Percentiles rank a stretch among this genome's conserved stretches.
Conservation (phyloP, 495 filamentous ascomycete genomes). For the Aspergillus taichungensis region DNA sequence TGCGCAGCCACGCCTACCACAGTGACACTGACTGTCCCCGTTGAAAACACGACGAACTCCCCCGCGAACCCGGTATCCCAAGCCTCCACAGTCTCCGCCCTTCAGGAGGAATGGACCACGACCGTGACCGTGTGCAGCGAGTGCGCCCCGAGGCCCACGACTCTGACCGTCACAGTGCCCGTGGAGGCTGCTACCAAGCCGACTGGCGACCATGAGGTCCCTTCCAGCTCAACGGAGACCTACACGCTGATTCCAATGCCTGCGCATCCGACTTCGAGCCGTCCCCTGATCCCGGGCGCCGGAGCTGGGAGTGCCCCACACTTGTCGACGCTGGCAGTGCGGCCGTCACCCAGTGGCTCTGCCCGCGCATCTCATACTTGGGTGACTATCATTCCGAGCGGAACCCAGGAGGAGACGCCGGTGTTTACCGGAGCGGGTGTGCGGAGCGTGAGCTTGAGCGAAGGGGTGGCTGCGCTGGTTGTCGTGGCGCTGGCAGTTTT, state of each 20-base stretch:
- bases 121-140: constrained; percentile 32
- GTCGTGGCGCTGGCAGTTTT: constrained; percentile 5
- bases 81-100: constrained; percentile 4
- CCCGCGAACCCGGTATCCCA: not conserved
- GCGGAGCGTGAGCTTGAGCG: not conserved
- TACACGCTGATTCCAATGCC: not conserved
- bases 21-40: constrained; percentile 36
- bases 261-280: not conserved
- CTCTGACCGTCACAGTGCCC: constrained; percentile 29
- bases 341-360: constrained; percentile 10
- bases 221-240: not conserved
- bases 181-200: constrained; percentile 5
- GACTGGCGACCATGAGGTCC: not conserved
- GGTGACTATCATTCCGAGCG: constrained; percentile 9
- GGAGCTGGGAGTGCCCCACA: constrained; percentile 3
- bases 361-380: not conserved
- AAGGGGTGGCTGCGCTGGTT: constrained; percentile 3
- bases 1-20: constrained; percentile 33
- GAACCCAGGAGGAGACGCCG: constrained; percentile 15
- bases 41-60: constrained; percentile 4
- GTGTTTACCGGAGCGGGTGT: constrained; percentile 21
- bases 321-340: constrained; percentile 12
- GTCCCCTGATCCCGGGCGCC: constrained; percentile 1
- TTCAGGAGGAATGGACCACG: constrained; percentile 30
- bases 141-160: constrained; percentile 27